Base-by-base conservation (phyloP, 257 asterid species). In the Nicotiana sylvestris region DNA sequence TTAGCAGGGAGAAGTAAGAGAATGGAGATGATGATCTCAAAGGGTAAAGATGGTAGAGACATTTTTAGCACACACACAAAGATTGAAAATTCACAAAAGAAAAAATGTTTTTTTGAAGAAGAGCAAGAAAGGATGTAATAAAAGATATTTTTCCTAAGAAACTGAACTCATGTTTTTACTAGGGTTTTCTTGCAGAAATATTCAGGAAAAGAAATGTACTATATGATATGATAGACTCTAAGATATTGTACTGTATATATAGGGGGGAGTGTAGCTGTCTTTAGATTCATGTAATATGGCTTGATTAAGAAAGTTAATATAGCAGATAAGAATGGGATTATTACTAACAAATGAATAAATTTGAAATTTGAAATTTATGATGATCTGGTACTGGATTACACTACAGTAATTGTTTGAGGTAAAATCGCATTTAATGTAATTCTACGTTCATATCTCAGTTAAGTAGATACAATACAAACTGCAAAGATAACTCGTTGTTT, bases 1-100 rank as follows among this genome's bases (percentile, higher is more conserved):
- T 81, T 56, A 55, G 83, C 56, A 4, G 88, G 81, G 21, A 81
- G 81, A 29, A 60, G 21, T 39, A 77, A 33, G 16, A 81, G 37
- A 35, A 81, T 58, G 4, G 39, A 6, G 16, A 17, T 2, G 37
- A 83, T 62, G 5, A 83, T 29, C 6, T 85, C 83, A 16, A 60
- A 21, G 2, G 83, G 82, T 29, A 85, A 64, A 56, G 13, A 37
- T 3, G 81, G 39, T 8, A 68, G 17, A 76, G 0, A 74, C 78
- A 70, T 70, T 30, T 16, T 66, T 13, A 3, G 9, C 9, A 10
- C 21, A 17, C 6, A 5, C 51, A 70, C 49, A 9, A 25, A 7
- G 6, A 11, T 64, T 64, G 39, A 29, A 64, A 58, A 64, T 21
- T 29, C 39, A 11, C 39, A 64, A 64, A 64, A 64, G 16, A 2